Conservation (phyloP, 495 filamentous ascomycete genomes). For the Chlorociboria aeruginascens region DNA sequence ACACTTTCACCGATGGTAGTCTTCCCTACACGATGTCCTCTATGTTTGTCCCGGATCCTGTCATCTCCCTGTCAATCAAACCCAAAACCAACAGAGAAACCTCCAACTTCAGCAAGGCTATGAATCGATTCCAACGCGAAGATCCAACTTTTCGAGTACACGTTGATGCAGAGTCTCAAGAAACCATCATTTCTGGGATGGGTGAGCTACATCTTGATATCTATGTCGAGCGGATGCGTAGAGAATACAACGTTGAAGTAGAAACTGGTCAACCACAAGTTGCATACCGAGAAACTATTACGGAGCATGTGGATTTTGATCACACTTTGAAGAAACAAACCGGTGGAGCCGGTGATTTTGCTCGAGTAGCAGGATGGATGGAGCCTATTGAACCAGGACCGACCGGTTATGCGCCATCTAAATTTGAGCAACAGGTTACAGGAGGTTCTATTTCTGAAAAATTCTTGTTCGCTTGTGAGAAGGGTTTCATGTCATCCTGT, state of each 20-base stretch:
- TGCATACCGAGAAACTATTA: conserved; percentile 93
- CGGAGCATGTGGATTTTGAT: conserved; percentile 66
- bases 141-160: conserved; percentile 96
- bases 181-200: conserved; percentile 98
- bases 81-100: conserved; percentile 89
- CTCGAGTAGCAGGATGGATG: conserved; percentile 85
- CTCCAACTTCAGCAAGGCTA: conserved; percentile 94
- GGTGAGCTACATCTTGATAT: conserved; percentile 95
- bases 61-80: conserved; percentile 95
- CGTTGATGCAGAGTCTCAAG: conserved; percentile 78
- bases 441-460: conserved; percentile 94
- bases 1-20: conserved; percentile 92
- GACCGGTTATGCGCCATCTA: conserved; percentile 36
- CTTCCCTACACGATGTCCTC: conserved; percentile 95
- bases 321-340: conserved; percentile 93
- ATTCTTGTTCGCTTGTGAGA: conserved; percentile 89
- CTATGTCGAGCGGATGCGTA: conserved; percentile 95
- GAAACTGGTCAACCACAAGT: conserved; percentile 94
- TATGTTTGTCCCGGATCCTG: conserved; percentile 98
- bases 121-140: conserved; percentile 97
- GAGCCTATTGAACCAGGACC: conserved; percentile 66
- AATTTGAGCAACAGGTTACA: conserved; percentile 75
- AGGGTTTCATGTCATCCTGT: conserved; percentile 81
- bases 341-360: conserved; percentile 92
- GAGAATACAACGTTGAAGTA: conserved; percentile 94